Conservation (phyloP, 352 stramenopile species). For the Pythium insidiosum region DNA sequence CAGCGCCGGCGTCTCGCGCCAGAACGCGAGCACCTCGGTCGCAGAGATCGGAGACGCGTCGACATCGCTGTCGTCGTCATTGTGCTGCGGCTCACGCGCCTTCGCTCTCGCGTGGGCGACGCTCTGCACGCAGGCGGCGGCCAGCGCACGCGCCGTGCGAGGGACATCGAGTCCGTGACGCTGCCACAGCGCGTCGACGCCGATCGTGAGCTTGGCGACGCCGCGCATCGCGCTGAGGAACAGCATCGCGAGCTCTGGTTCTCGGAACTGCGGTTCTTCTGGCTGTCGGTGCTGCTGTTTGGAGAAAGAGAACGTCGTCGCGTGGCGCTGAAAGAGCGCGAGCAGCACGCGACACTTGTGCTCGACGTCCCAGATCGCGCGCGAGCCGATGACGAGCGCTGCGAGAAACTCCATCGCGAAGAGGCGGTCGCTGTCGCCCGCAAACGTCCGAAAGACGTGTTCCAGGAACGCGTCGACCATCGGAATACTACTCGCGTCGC, state of each 20-base stretch:
- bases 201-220: conserved; percentile 36
- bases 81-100: neutral
- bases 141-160: conserved; percentile 13
- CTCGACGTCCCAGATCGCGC: conserved; percentile 50
- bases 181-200: conserved; percentile 32
- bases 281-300: conserved; percentile 3
- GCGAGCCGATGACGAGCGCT: conserved; percentile 41
- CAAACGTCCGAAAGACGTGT: conserved; percentile 56
- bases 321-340: conserved; percentile 41
- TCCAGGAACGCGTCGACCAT: conserved; percentile 46
- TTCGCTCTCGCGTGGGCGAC: no score
- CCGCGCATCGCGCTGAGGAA: conserved; percentile 55
- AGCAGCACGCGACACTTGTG: conserved; percentile 49
- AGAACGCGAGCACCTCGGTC: conserved; percentile 25
- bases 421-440: conserved; percentile 15
- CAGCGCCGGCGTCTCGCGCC: conserved; percentile 22
- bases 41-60: neutral
- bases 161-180: conserved; percentile 13
- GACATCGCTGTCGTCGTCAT: neutral
- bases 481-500: conserved; percentile 2
- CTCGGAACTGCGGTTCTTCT: conserved; percentile 29
- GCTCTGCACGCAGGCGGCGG: conserved; percentile 11
- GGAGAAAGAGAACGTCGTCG: conserved; percentile 11
- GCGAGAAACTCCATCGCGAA: conserved; percentile 60
- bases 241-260: conserved; percentile 43